Percentiles rank a stretch among this genome's conserved stretches.
Conservation (phyloP, 2,329 filamentous ascomycete species). For the Neofusicoccum cordaticola region DNA sequence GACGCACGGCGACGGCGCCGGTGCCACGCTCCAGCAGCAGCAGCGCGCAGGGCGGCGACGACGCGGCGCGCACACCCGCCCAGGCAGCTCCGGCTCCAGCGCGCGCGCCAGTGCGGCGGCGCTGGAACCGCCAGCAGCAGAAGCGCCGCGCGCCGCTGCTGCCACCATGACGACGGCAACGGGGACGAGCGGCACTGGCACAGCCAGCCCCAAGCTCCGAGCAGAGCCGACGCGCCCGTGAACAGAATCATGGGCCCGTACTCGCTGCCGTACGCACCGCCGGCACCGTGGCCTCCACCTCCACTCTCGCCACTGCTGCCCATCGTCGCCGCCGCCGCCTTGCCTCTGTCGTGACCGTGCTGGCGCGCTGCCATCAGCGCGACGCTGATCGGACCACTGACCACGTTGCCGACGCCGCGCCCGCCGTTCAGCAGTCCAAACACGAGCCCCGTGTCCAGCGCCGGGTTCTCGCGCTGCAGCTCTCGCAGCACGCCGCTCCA, state of each 20-base stretch:
- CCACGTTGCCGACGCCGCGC: conserved; percentile 49
- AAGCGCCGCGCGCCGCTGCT: neutral
- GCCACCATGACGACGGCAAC: neutral
- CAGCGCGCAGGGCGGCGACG: neutral
- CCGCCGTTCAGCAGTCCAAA: conserved; percentile 47
- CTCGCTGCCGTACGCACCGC: conserved; percentile 31
- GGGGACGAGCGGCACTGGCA: neutral
- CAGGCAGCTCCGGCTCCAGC: neutral
- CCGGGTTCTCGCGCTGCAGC: conserved; percentile 6
- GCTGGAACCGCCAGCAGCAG: neutral
- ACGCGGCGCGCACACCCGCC: neutral
- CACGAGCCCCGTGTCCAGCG: conserved; percentile 43
- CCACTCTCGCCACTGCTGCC: neutral
- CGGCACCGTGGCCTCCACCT: conserved; percentile 20
- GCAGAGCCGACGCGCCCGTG: conserved; percentile 32
- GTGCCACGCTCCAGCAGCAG: neutral
- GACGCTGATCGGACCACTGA: conserved; percentile 50
- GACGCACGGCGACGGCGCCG: neutral
- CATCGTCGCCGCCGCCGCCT: neutral
- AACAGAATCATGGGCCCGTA: conserved; percentile 38
- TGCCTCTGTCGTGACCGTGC: conserved; percentile 14
- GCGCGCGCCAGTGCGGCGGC: too few species aligned
- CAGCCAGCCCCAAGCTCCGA: conserved; percentile 14
- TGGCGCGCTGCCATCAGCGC: conserved; percentile 28
- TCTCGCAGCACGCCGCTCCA: conserved; percentile 35